A percentile compares a stretch with the other conserved stretches of the same genome.
These are phyloP conservation scores for Lentinula guzmanii DNA, from an alignment of 768 basidiomycete species.

Conservation along the genomic window DNA sequence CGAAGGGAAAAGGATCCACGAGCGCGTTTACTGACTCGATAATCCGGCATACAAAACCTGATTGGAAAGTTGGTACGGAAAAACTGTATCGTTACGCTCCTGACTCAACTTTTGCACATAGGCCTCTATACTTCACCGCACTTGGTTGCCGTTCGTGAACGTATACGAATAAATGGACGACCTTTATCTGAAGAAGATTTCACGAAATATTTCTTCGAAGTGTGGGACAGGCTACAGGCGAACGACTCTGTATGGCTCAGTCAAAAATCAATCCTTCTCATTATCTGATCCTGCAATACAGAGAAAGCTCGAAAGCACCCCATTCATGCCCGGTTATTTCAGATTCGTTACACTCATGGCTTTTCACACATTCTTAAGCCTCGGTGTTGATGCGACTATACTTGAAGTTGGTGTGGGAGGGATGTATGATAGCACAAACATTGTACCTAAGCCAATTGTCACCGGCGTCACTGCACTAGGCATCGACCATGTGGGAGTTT, in stretches of 20 bases:
- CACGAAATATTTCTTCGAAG: conserved; percentile 89
- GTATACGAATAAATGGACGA: conserved; percentile 87
- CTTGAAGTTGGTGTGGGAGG: conserved; percentile 98
- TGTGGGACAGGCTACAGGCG: conserved; percentile 79
- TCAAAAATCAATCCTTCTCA: neutral
- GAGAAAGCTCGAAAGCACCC: conserved; percentile 45
- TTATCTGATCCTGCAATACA: conserved; percentile 14
- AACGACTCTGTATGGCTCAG: conserved; percentile 46
- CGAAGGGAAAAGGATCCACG: conserved; percentile 97
- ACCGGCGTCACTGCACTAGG: conserved; percentile 90
- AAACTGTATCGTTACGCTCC: neutral
- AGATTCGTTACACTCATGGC: conserved; percentile 89
- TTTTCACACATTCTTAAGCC: conserved; percentile 79
- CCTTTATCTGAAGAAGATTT: conserved; percentile 89
- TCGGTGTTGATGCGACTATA: conserved; percentile 85
- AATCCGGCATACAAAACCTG: conserved; percentile 64
- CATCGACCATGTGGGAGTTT: conserved; percentile 82
- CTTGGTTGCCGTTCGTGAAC: conserved; percentile 90
- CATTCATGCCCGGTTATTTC: conserved; percentile 88
- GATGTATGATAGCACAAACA: conserved; percentile 90
- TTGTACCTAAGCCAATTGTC: conserved; percentile 85
- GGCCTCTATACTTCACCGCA: conserved; percentile 97
- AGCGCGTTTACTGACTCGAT: conserved; percentile 90
- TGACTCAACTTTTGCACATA: conserved; percentile 19
- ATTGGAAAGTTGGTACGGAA: conserved; percentile 74